phyloP scores from a whole-genome alignment of 2,329 filamentous ascomycete genomes.

The Talaromyces rugulosus region DNA sequence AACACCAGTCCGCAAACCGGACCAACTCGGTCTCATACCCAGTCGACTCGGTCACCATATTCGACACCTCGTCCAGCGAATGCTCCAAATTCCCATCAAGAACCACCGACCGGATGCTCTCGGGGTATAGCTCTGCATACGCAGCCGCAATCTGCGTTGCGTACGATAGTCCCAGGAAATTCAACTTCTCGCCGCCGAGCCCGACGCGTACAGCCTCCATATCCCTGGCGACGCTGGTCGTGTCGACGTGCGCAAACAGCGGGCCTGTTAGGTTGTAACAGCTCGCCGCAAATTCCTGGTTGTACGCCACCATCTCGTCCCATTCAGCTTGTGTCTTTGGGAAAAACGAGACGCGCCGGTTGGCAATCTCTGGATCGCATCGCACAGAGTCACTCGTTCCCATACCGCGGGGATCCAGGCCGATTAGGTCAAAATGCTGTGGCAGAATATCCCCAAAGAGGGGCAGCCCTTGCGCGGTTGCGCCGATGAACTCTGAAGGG shows the following conservation, averaged over 20 bases:
- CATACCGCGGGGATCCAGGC: constrained; percentile 42
- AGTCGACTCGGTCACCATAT: not conserved
- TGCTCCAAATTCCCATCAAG: not conserved
- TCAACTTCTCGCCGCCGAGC: constrained; percentile 32
- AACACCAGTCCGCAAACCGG: not conserved
- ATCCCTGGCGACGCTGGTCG: constrained; percentile 30
- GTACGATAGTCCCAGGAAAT: constrained; percentile 43
- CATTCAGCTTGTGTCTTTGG: not conserved
- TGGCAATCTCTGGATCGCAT: constrained; percentile 37
- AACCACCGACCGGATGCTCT: constrained; percentile 32
- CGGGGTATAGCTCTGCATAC: constrained; percentile 44
- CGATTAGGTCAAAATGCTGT: constrained; percentile 24
- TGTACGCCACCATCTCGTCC: not conserved
- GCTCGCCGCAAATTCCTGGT: constrained; percentile 32
- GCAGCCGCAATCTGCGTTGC: constrained; percentile 42
- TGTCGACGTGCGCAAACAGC: constrained; percentile 42
- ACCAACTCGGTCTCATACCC: not conserved
- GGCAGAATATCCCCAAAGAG: not conserved
- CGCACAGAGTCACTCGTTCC: constrained; percentile 37
- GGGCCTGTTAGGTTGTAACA: constrained; percentile 38
- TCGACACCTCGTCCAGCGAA: not conserved
- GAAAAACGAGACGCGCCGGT: constrained; percentile 27
- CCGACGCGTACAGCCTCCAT: constrained; percentile 32
- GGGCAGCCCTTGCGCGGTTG: not conserved
- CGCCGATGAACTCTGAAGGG: too few relatives aligned